Conservation (phyloP, 306 rosid genomes). For the Alnus rubra region DNA sequence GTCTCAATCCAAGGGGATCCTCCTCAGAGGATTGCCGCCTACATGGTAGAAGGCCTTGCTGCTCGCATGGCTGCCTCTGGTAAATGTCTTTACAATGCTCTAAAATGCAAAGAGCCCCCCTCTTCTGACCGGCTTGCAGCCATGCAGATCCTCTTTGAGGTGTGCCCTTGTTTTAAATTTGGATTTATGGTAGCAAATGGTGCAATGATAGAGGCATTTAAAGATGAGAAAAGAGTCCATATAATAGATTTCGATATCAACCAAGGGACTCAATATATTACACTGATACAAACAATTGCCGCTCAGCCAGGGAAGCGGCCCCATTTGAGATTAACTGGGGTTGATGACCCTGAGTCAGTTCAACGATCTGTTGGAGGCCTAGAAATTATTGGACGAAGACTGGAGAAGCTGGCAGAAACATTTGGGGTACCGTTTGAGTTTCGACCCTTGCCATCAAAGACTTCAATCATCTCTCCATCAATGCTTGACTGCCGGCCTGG, state of each 20-base stretch:
- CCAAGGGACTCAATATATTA: conserved; percentile 92
- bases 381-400: conserved; percentile 79
- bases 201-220: conserved; percentile 76
- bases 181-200: conserved; percentile 88
- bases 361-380: conserved; percentile 91
- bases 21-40: conserved; percentile 93
- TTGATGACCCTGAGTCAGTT: conserved; percentile 91
- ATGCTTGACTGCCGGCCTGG: conserved; percentile 71
- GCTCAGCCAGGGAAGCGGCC: conserved; percentile 56
- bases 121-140: conserved; percentile 92
- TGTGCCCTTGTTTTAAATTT: conserved; percentile 94
- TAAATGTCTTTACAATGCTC: conserved; percentile 66
- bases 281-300: conserved; percentile 73
- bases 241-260: conserved; percentile 85
- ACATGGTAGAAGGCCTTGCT: conserved; percentile 97
- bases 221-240: conserved; percentile 69
- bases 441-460: conserved; percentile 69
- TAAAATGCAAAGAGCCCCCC: conserved; percentile 96
- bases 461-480: conserved; percentile 65
- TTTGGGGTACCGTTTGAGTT: conserved; percentile 71
- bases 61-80: conserved; percentile 86
- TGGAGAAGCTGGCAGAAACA: conserved; percentile 74
- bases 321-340: conserved; percentile 73
- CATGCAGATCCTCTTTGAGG: conserved; percentile 93
- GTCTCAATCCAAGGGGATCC: conserved; percentile 96